Evolutionary conservation across 2,329 filamentous ascomycete species (phyloP), one percentile per base, ranked within the genome.

Genomic region (Colletotrichum magnum): DNA sequence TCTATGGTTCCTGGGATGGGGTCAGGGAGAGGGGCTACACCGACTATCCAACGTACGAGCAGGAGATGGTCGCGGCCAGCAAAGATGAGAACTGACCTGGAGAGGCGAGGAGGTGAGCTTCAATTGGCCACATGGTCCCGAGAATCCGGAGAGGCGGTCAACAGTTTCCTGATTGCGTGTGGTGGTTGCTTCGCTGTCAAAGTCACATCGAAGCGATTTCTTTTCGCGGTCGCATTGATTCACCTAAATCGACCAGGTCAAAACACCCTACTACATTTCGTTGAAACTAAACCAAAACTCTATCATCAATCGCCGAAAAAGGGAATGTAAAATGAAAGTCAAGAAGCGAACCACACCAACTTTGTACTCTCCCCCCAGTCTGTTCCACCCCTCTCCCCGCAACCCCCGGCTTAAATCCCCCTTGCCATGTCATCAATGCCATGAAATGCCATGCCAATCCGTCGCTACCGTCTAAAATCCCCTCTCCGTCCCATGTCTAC

Each of bases 1-100:
- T 83, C 58, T 82, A 82, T 39, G 70, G 73, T 13, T 71, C 69
- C 3, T 73, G 68, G 48, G 73, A 75, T 13, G 67, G 76, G 13
- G 48, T 72, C 5, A 63, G 71, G 13, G 72, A 71, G 47, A 73
- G 77, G 26, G 81, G 80, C 1, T 83, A 82, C 68, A 78, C 73
- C 3, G 77, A 77, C 66, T 82, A 79, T 68, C 71, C 73, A 9
- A 71, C 70, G 0, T 75, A 72, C 48, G 59, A 72, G 50, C 67
- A 72, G 18, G 58, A 65, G 15, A 15, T 36, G 39, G 21, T 26
- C 28, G 5, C 10, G 6, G 10, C 45, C 18, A 3, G 21, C 45
- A 21, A 24, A 24, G 21, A 13, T 21, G 18, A 21, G 47, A 50
- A 36, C 7, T 36, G 32, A 36, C 32, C 10, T 36, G 32, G 32